phyloP scores from a whole-genome alignment of 225 moss, liverwort and hornwort species.

The Lunularia cruciata region DNA sequence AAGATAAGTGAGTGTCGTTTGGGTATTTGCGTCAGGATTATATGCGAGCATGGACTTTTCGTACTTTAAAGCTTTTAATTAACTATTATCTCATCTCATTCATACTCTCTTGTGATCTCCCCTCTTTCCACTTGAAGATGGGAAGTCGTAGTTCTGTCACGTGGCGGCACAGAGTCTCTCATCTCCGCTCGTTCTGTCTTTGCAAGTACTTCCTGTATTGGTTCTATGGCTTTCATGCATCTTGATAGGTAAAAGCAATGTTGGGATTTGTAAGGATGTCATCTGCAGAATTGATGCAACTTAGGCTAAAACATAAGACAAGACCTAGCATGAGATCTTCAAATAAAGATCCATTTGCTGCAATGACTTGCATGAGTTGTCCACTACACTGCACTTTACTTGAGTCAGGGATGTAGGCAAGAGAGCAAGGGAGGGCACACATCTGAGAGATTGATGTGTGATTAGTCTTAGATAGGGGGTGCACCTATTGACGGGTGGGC shows the following conservation, averaged over 20 bases:
- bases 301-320: background rate
- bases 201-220: constrained; percentile 17
- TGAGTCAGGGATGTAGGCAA: constrained; percentile 31
- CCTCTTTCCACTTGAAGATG: constrained; percentile 1
- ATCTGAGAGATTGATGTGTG: constrained; percentile 53
- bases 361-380: constrained; percentile 21
- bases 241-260: constrained; percentile 24
- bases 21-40: constrained; percentile 4
- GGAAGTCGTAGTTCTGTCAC: background rate
- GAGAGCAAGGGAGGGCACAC: constrained; percentile 43
- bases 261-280: constrained; percentile 22
- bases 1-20: background rate
- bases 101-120: constrained; percentile 8
- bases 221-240: constrained; percentile 33
- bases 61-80: background rate
- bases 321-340: background rate
- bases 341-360: constrained; percentile 5
- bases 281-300: constrained; percentile 1
- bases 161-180: background rate
- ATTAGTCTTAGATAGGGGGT: constrained; percentile 40
- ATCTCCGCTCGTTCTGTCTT: background rate
- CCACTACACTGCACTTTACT: constrained; percentile 23
- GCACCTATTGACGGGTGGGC: constrained; percentile 62
- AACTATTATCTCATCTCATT: background rate
- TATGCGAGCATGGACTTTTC: constrained; percentile 2